Evolutionary conservation across 306 rosid species (phyloP), one percentile per base, ranked within the genome.

Genomic region (Vigna angularis): DNA sequence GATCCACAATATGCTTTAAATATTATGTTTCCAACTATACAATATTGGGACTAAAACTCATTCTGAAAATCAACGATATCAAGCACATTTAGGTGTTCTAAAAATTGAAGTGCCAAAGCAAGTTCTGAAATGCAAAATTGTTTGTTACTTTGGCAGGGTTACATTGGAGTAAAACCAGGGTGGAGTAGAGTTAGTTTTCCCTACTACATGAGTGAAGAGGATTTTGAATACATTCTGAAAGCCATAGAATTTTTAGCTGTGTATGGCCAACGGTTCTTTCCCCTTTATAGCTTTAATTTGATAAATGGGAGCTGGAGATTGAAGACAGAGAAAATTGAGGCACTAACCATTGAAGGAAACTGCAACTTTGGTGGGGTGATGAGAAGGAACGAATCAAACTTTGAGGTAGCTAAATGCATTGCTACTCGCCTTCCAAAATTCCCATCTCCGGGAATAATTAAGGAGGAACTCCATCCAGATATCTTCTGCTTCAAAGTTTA

Each of bases 151-250:
- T 63, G 6, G 64, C 7, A 91, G 95, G 97, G 98, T 2, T 89
- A 89, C 48, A 78, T 83, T 10, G 97, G 98, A 81, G 79, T 85
- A 4, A 92, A 89, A 83, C 97, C 98, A 0, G 97, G 97, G 80
- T 94, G 98, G 98, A 88, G 95, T 15, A 69, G 97, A 83, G 82
- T 94, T 61, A 92, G 97, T 79, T 91, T 94, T 66, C 97, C 97
- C 16, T 92, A 92, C 84, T 92, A 90, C 86, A 89, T 90, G 87
- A 76, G 86, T 7, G 83, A 88, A 16, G 91, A 86, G 11, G 97
- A 92, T 72, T 88, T 92, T 59, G 97, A 94, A 72, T 94, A 87
- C 86, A 88, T 89, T 81, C 38, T 88, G 76, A 73, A 51, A 40
- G 91, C 97, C 10, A 50, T 94, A 75, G 97, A 94, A 72, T 92